Evolutionary conservation across 225 moss, liverwort and hornwort species (phyloP).

Genomic region (Physcomitrium patens): DNA sequence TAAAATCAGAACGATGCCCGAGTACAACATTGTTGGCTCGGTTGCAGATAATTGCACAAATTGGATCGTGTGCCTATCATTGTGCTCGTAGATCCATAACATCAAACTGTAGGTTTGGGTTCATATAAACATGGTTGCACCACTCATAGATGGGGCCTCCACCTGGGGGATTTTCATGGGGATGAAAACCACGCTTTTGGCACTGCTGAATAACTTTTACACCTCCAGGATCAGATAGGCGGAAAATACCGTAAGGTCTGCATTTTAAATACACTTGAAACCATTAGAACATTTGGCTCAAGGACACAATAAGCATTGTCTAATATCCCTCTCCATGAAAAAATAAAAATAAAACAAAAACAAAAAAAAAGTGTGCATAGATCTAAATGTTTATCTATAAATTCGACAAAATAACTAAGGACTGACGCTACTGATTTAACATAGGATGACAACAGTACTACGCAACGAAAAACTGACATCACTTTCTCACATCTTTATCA

Average conservation of each 20-base stretch:
- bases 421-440: not conserved
- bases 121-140: conserved; percentile 95
- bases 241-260: conserved; percentile 94
- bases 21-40: conserved; percentile 31
- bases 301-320: not conserved
- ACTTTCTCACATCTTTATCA: conserved; percentile 21
- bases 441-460: not conserved
- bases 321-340: conserved; percentile 20
- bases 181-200: conserved; percentile 93
- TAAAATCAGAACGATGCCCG: conserved; percentile 34
- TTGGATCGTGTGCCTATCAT: conserved; percentile 40
- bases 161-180: conserved; percentile 80
- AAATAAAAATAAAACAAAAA: no score
- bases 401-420: conserved; percentile 5
- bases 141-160: conserved; percentile 95
- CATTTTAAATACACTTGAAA: conserved; percentile 30
- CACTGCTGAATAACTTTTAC: conserved; percentile 93
- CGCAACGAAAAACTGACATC: conserved; percentile 15
- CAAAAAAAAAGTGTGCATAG: not conserved
- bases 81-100: conserved; percentile 85
- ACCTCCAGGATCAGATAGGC: conserved; percentile 88
- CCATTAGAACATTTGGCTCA: not conserved
- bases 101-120: conserved; percentile 79
- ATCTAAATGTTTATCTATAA: not conserved
- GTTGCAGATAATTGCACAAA: conserved; percentile 46